Conservation (phyloP, 768 basidiomycete species). For the Leccinum aurantiacum region DNA sequence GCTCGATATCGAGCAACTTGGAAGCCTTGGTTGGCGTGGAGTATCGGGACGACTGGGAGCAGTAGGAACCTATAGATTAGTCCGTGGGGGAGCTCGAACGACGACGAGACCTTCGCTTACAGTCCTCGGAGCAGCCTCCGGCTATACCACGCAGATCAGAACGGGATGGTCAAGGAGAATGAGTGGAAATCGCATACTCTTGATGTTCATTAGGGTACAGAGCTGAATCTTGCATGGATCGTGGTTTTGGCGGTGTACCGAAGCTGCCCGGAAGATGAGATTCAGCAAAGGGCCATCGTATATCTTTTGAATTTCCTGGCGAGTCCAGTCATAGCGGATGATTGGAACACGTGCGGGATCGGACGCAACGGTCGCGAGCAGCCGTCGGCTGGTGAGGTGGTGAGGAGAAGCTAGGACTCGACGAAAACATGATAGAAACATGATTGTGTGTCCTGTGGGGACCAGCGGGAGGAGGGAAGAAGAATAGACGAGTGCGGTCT, state of each 20-base stretch:
- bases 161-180: constrained; percentile 21
- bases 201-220: constrained; percentile 98
- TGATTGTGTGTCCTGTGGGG: constrained; percentile 2
- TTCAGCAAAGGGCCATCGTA: constrained; percentile 87
- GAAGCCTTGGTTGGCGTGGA: constrained; percentile 87
- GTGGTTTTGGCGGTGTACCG: constrained; percentile 82
- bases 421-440: constrained; percentile 14
- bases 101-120: constrained; percentile 44
- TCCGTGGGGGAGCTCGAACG: neutral
- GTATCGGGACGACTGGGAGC: constrained; percentile 96
- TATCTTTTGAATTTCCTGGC: constrained; percentile 78
- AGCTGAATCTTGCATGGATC: constrained; percentile 91
- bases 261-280: constrained; percentile 82
- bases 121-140: constrained; percentile 95
- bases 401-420: constrained; percentile 10
- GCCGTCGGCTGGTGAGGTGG: constrained; percentile 36
- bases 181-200: constrained; percentile 59
- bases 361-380: constrained; percentile 58
- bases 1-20: constrained; percentile 82
- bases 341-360: constrained; percentile 7
- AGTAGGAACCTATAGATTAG: constrained; percentile 75
- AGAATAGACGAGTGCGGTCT: constrained; percentile 2
- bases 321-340: constrained; percentile 68
- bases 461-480: neutral
- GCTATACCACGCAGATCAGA: constrained; percentile 44